A percentile compares a stretch with the other conserved stretches of the same genome.
These are phyloP conservation scores for Candida verbasci DNA, from an alignment of 805 yeast species.

Conservation along the genomic window DNA sequence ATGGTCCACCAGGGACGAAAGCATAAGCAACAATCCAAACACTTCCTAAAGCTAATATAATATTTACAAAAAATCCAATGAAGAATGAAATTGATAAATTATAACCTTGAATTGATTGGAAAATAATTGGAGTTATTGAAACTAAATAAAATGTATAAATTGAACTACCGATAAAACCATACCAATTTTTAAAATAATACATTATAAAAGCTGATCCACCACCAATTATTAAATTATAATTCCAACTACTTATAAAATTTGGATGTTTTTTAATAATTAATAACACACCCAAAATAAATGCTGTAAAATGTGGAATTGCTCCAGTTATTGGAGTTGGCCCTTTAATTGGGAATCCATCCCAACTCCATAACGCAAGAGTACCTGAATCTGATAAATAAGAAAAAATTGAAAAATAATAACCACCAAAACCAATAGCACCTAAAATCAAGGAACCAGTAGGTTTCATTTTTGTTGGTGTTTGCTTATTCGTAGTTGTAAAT, in stretches of 20 bases:
- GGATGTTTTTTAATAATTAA: conserved; percentile 23
- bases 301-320: conserved; percentile 61
- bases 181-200: conserved; percentile 58
- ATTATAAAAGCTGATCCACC: conserved; percentile 48
- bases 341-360: conserved; percentile 88
- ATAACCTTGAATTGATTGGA: conserved; percentile 53
- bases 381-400: conserved; percentile 81
- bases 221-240: conserved; percentile 38
- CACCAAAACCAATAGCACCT: conserved; percentile 71
- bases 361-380: conserved; percentile 87
- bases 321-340: conserved; percentile 89
- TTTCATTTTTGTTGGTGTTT: conserved; percentile 9
- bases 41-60: conserved; percentile 67
- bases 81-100: conserved; percentile 53
- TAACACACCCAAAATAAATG: conserved; percentile 52
- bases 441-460: conserved; percentile 44
- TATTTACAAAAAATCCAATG: conserved; percentile 44
- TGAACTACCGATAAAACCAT: conserved; percentile 71
- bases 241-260: conserved; percentile 15
- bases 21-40: conserved; percentile 99
- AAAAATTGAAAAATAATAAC: conserved; percentile 64
- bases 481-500: conserved; percentile 44
- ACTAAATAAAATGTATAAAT: conserved; percentile 56
- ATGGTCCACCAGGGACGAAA: conserved; percentile 91
- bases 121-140: conserved; percentile 55